Evolutionary conservation across 2,329 filamentous ascomycete genomes (phyloP), one percentile per base, ranked within the genome.

Genomic region (Aspergillus proliferans): DNA sequence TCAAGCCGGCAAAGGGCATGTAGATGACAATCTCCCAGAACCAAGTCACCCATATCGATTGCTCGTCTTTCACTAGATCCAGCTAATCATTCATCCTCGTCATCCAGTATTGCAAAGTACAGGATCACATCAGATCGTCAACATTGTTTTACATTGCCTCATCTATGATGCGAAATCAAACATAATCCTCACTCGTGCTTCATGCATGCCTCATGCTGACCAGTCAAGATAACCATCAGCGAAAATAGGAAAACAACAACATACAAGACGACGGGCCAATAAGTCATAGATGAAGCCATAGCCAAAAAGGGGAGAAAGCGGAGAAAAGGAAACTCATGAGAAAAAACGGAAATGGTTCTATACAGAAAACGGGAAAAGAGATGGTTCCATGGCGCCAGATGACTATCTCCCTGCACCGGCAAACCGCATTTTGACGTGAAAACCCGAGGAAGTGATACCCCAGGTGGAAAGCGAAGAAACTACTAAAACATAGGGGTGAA

Each of bases 401-500:
- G 61, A 65, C 58, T 60, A 59, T 54, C 58, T 59, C 52, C 59
- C 55, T 63, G 58, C 57, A 62, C 59, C 62, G 65, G 60, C 57
- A 64, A 62, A 60, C 59, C 59, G 57, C 55, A 58, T 58, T 40
- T 58, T 58, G 59, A 59, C 47, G 50, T 55, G 57, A 63, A 58
- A 56, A 62, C 65, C 60, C 58, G 60, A 62, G 52, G 53, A 50
- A 52, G 54, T 58, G 57, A 63, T 54, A 62, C 58, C 57, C 57
- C 63, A 65, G 63, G 62, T 58, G 59, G 59, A 60, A 64, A 62
- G 66, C 59, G 63, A 70, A 70, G 65, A 69, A 30, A 64, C 63
- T 73, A 72, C 56, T 73, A 73, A 73, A 70, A 73, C 71, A 71
- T 40, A 56, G 57, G 51, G 52, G 47, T 54, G 54, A 63, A 67